Evolutionary conservation across 768 basidiomycete species (phyloP).

Genomic region (Serendipita sp.): DNA sequence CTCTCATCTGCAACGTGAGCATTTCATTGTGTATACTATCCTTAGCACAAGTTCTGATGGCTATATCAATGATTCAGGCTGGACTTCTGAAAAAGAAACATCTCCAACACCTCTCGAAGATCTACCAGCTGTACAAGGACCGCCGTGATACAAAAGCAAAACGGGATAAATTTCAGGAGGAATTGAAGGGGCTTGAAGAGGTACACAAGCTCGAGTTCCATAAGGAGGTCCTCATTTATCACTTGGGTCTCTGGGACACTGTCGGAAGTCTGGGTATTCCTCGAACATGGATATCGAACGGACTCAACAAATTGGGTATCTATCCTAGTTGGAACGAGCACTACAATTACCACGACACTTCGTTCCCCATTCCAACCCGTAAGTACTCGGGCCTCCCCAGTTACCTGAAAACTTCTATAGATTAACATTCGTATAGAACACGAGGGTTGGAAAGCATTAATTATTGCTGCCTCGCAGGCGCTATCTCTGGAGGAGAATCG

Average conservation of each 20-base stretch:
- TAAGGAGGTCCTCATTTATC: neutral
- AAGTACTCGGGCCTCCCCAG: neutral
- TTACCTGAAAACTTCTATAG: too few relatives aligned
- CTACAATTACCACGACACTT: neutral
- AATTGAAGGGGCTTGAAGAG: neutral
- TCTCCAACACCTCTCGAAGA: neutral
- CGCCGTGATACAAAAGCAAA: neutral
- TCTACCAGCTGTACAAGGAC: neutral
- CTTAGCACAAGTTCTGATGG: neutral
- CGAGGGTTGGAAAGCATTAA: neutral
- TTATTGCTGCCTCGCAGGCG: conserved; percentile 17
- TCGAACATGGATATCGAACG: neutral
- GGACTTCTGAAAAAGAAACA: neutral
- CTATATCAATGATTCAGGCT: neutral
- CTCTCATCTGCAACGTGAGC: conserved; percentile 10
- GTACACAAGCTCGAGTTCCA: neutral
- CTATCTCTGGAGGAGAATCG: conserved; percentile 19
- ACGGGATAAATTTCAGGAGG: neutral
- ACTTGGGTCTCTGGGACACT: conserved; percentile 17
- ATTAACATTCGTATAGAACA: too few relatives aligned
- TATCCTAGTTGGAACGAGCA: neutral
- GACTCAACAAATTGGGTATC: neutral
- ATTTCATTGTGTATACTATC: neutral
- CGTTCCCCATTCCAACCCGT: neutral
- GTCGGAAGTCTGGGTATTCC: conserved; percentile 11